These are phyloP conservation scores for Paramecium caudatum DNA, from an alignment of 73 alveolate genomes.

Conservation along the genomic window DNA sequence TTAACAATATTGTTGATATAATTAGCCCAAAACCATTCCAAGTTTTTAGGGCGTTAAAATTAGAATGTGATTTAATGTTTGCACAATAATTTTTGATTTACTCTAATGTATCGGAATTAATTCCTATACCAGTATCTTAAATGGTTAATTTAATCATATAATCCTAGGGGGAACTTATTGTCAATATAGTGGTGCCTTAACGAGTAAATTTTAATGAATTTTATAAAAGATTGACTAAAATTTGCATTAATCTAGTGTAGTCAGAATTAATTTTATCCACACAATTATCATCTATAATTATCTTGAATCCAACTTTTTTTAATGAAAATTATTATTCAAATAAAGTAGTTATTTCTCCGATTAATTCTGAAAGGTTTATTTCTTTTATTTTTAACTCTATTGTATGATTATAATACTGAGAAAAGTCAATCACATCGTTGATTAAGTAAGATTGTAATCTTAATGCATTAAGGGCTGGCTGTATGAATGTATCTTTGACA, in stretches of 20 bases:
- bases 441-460: constrained; percentile 55
- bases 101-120: background rate
- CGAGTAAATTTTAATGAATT: constrained; percentile 33
- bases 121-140: constrained; percentile 47
- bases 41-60: no score
- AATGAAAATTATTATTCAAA: background rate
- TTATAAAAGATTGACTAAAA: constrained; percentile 17
- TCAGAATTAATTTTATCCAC: background rate
- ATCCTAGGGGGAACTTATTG: background rate
- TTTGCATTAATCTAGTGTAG: constrained; percentile 25
- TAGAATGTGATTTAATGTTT: no score
- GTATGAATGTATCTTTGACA: background rate
- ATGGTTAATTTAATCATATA: background rate
- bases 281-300: background rate
- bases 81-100: background rate
- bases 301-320: constrained; percentile 3
- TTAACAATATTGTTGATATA: background rate
- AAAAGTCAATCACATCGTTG: constrained; percentile 67
- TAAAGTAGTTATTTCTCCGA: background rate
- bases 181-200: background rate
- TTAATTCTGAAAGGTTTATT: background rate
- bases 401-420: constrained; percentile 7
- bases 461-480: constrained; percentile 69
- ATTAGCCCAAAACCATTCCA: constrained; percentile 42
- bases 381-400: background rate